Conservation (phyloP, 1,139 yeast genomes). For the Scheffersomyces segobiensis region DNA sequence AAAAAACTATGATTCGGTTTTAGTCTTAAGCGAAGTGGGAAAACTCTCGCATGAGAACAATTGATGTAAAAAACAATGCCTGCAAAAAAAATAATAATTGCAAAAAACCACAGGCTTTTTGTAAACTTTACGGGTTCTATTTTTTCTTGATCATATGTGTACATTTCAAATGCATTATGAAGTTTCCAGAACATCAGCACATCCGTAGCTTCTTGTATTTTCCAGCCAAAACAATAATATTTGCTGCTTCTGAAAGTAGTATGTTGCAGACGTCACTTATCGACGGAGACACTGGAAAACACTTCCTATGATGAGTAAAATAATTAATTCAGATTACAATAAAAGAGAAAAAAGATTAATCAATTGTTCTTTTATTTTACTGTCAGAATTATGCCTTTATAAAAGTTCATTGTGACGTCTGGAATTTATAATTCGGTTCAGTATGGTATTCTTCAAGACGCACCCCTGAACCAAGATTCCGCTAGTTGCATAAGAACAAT, state of each 20-base stretch:
- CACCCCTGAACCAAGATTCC: neutral
- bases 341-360: neutral
- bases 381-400: neutral
- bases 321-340: neutral
- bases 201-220: neutral
- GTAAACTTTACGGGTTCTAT: neutral
- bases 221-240: neutral
- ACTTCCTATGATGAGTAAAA: neutral
- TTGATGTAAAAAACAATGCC: neutral
- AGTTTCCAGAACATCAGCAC: neutral
- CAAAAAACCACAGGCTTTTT: neutral
- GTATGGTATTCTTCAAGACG: neutral
- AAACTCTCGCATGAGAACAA: neutral
- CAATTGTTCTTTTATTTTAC: neutral
- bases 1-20: neutral
- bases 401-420: neutral
- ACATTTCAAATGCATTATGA: neutral
- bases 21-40: neutral
- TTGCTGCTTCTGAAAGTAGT: neutral
- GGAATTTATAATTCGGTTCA: neutral
- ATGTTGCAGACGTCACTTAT: neutral
- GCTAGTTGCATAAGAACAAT: neutral
- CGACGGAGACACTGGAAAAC: neutral
- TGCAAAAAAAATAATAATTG: neutral
- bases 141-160: neutral